Percentiles rank a stretch among this genome's conserved stretches.
Evolutionary conservation across 805 yeast species (phyloP).

Genomic region (Yarrowia phangngaensis): DNA sequence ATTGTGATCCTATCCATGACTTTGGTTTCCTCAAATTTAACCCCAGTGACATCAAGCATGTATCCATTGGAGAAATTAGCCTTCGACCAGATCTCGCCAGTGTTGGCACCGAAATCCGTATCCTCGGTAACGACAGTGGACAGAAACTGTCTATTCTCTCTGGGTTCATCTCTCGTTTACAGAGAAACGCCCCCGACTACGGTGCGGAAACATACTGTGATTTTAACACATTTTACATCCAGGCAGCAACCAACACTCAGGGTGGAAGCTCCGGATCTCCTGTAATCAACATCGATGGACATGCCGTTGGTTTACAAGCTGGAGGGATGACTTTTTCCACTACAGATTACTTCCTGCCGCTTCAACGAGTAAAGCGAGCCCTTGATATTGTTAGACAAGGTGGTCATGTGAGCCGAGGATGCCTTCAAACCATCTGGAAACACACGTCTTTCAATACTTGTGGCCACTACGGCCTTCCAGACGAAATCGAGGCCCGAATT

Average conservation of each 20-base stretch:
- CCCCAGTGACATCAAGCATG: conserved; percentile 68
- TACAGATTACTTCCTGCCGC: conserved; percentile 86
- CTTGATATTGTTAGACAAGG: conserved; percentile 61
- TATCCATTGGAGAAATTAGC: conserved; percentile 61
- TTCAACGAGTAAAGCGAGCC: conserved; percentile 78
- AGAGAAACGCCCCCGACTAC: conserved; percentile 91
- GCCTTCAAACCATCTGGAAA: conserved; percentile 85
- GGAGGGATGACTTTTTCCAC: conserved; percentile 91
- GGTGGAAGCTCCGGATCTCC: conserved; percentile 97
- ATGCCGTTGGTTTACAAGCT: conserved; percentile 88
- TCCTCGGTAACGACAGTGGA: conserved; percentile 95
- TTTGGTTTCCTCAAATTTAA: conserved; percentile 84
- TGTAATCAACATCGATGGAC: conserved; percentile 83
- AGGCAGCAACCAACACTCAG: conserved; percentile 95
- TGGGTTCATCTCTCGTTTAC: conserved; percentile 78
- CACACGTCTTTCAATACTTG: conserved; percentile 87
- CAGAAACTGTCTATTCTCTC: conserved; percentile 83
- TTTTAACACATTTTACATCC: conserved; percentile 89
- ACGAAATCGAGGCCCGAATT: conserved; percentile 66
- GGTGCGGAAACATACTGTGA: conserved; percentile 85
- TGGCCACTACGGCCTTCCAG: conserved; percentile 74
- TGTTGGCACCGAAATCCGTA: conserved; percentile 90
- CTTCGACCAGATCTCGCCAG: conserved; percentile 76
- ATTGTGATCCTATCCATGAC: conserved; percentile 93
- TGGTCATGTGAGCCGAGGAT: conserved; percentile 73